These are phyloP conservation scores for Nidularia sp. DNA, from an alignment of 768 basidiomycete genomes.

Conservation along the genomic window DNA sequence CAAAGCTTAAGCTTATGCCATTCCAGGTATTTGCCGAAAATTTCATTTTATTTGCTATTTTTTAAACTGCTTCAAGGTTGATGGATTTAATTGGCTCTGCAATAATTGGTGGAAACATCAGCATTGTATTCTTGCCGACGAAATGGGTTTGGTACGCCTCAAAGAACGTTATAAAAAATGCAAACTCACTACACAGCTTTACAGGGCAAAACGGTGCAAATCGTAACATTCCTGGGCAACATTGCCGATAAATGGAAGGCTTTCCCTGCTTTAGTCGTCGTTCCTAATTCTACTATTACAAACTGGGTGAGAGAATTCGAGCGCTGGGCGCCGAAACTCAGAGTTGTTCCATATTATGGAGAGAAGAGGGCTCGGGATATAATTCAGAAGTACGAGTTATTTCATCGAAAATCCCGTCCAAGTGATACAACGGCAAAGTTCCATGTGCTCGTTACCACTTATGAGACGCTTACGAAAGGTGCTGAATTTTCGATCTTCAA, in stretches of 20 bases:
- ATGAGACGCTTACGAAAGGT: conserved; percentile 71
- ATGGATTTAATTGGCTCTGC: conserved; percentile 81
- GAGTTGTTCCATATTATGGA: conserved; percentile 87
- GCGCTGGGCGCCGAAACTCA: conserved; percentile 69
- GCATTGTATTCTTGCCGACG: conserved; percentile 89
- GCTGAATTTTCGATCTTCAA: conserved; percentile 82
- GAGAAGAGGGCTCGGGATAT: conserved; percentile 76
- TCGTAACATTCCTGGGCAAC: conserved; percentile 77
- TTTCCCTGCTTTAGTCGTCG: conserved; percentile 83
- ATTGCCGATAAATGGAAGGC: conserved; percentile 52
- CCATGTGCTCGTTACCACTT: conserved; percentile 91
- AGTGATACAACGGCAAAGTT: conserved; percentile 58
- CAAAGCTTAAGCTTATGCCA: conserved; percentile 69
- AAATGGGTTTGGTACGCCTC: conserved; percentile 82
- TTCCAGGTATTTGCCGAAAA: conserved; percentile 61
- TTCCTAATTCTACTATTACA: conserved; percentile 93
- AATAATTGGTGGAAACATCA: conserved; percentile 88
- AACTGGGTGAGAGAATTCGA: conserved; percentile 97
- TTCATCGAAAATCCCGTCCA: conserved; percentile 40
- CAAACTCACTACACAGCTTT: neutral
- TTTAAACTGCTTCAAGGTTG: conserved; percentile 38
- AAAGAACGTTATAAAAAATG: no score
- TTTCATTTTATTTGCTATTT: neutral
- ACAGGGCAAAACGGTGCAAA: conserved; percentile 92
- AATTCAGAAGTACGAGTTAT: conserved; percentile 79